phyloP scores from a whole-genome alignment of 177 flowering plant genomes.

The Vitis hybrid region DNA sequence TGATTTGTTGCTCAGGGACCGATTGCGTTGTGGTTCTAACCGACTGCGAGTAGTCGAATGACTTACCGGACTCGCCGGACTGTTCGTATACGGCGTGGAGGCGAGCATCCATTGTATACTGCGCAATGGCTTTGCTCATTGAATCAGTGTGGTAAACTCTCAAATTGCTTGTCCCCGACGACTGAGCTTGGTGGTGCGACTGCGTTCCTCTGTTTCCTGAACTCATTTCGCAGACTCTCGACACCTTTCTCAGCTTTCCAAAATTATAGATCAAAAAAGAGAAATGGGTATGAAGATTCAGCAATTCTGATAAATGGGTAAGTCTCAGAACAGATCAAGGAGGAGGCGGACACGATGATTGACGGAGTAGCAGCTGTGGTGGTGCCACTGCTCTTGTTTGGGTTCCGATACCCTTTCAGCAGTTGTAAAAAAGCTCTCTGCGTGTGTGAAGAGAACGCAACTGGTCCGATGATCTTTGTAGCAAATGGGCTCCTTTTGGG shows the following conservation, averaged over 20 bases:
- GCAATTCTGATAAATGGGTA: too few relatives aligned
- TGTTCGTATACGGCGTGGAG: constrained; percentile 90
- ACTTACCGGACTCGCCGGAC: constrained; percentile 81
- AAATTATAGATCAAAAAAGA: neutral
- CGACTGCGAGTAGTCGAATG: constrained; percentile 84
- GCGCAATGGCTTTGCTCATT: constrained; percentile 73
- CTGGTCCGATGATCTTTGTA: too few relatives aligned
- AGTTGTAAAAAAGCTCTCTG: too few relatives aligned
- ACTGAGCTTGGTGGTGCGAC: constrained; percentile 24
- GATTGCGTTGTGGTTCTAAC: constrained; percentile 49
- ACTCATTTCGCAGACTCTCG: constrained; percentile 28
- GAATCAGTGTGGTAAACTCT: constrained; percentile 31
- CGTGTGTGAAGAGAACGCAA: too few relatives aligned
- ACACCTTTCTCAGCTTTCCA: neutral
- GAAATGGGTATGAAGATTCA: neutral
- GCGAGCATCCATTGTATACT: constrained; percentile 79
- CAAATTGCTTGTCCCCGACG: constrained; percentile 31
- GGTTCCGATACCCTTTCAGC: too few relatives aligned
- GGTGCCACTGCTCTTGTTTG: too few relatives aligned
- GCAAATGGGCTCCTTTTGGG: too few relatives aligned
- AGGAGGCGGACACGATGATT: too few relatives aligned
- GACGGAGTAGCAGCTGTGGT: too few relatives aligned
- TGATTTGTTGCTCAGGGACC: constrained; percentile 76
- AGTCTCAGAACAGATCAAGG: too few relatives aligned
- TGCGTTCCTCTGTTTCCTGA: constrained; percentile 37